These are phyloP conservation scores for Suillus alpinus DNA, from an alignment of 768 basidiomycete species.

Conservation along the genomic window DNA sequence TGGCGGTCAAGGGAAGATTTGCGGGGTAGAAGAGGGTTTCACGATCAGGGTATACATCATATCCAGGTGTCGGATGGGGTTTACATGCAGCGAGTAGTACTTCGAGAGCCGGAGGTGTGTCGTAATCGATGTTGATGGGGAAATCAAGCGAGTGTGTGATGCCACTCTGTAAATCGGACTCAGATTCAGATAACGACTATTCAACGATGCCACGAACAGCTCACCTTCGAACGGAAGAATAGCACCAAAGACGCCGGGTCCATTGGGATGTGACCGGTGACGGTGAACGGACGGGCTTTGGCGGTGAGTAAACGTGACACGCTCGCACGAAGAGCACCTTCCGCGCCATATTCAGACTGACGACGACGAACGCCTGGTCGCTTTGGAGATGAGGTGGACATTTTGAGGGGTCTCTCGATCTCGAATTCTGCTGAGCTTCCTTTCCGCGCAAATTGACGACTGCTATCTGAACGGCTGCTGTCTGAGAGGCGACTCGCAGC, in stretches of 20 bases:
- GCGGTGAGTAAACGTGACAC: constrained; percentile 54
- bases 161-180: constrained; percentile 50
- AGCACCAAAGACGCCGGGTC: constrained; percentile 65
- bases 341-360: constrained; percentile 48
- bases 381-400: constrained; percentile 26
- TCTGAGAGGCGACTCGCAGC: constrained; percentile 40
- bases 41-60: constrained; percentile 51
- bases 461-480: constrained; percentile 31
- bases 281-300: constrained; percentile 61
- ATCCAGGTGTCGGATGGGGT: constrained; percentile 55
- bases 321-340: constrained; percentile 51
- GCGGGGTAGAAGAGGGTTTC: constrained; percentile 74
- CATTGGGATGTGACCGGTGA: constrained; percentile 66
- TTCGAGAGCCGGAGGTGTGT: constrained; percentile 73
- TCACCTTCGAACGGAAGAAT: constrained; percentile 78
- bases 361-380: constrained; percentile 30
- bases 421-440: constrained; percentile 57
- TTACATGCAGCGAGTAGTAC: constrained; percentile 74
- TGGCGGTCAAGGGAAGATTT: constrained; percentile 68
- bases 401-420: constrained; percentile 53
- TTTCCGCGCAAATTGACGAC: constrained; percentile 37
- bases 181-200: constrained; percentile 3
- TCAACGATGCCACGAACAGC: constrained; percentile 14
- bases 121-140: constrained; percentile 74
- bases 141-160: constrained; percentile 81